Evolutionary conservation across 2,329 filamentous ascomycete species (phyloP).

Genomic region (Aquanectria penicillioides): DNA sequence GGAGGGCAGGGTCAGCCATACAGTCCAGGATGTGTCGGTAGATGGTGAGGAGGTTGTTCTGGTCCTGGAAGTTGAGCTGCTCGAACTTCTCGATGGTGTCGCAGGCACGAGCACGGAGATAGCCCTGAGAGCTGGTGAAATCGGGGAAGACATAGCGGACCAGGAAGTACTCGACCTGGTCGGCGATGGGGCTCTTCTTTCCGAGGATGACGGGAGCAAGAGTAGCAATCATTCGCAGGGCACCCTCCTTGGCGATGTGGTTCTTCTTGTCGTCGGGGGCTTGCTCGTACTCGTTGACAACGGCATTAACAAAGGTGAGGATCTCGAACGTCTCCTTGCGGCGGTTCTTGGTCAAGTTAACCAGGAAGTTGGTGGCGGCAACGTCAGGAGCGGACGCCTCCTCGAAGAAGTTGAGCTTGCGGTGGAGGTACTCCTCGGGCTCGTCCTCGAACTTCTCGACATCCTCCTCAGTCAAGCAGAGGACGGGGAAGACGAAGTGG

Average conservation of each 20-base stretch:
- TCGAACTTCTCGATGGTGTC: slow-evolving; percentile 99
- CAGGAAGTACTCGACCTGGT: slow-evolving; percentile 98
- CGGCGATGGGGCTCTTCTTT: slow-evolving; percentile 98
- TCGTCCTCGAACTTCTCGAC: slow-evolving; percentile 94
- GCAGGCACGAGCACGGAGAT: slow-evolving; percentile 92
- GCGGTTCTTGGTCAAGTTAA: slow-evolving; percentile 91
- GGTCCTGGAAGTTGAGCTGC: slow-evolving; percentile 95
- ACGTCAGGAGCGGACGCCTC: slow-evolving; percentile 96
- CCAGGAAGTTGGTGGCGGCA: slow-evolving; percentile 94
- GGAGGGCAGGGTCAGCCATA: slow-evolving; percentile 93
- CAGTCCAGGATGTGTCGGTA: slow-evolving; percentile 97
- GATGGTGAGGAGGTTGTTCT: slow-evolving; percentile 93
- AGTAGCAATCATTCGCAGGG: slow-evolving; percentile 95
- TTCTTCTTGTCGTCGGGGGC: slow-evolving; percentile 90
- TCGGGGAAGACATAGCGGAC: slow-evolving; percentile 98
- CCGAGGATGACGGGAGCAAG: slow-evolving; percentile 92
- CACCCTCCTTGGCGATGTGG: slow-evolving; percentile 94
- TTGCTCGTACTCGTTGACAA: slow-evolving; percentile 92
- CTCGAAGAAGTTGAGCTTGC: slow-evolving; percentile 97
- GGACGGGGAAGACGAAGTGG: slow-evolving; percentile 93
- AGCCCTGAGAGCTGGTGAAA: slow-evolving; percentile 91
- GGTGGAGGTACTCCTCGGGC: slow-evolving; percentile 95
- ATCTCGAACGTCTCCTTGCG: slow-evolving; percentile 97
- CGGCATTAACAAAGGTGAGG: slow-evolving; percentile 91
- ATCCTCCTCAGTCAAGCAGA: slow-evolving; percentile 92